phyloP scores from a whole-genome alignment of 495 filamentous ascomycete species.

The Penicillium crystallinum region DNA sequence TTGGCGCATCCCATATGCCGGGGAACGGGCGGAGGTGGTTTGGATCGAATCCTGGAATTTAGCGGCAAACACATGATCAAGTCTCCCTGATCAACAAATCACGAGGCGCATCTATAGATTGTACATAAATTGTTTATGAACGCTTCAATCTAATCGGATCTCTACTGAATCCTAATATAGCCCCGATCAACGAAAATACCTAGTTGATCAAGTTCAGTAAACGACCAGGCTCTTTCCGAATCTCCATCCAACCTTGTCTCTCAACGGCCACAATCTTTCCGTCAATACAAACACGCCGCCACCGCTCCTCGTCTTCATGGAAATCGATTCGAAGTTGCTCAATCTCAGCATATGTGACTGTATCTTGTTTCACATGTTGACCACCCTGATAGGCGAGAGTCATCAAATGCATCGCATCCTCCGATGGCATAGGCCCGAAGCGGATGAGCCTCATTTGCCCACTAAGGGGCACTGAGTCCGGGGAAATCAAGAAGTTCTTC shows the following conservation, averaged over 20 bases:
- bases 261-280: constrained; percentile 74
- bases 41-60: not conserved
- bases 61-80: constrained; percentile 2
- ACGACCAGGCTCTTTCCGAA: constrained; percentile 39
- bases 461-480: constrained; percentile 58
- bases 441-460: constrained; percentile 65
- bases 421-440: constrained; percentile 59
- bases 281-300: constrained; percentile 84
- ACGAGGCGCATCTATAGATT: not conserved
- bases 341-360: constrained; percentile 62
- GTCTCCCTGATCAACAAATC: not conserved
- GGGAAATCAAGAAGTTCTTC: constrained; percentile 72
- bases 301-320: constrained; percentile 55
- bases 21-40: not conserved
- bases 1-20: not conserved
- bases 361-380: constrained; percentile 56
- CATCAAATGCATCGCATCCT: constrained; percentile 71
- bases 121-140: not conserved
- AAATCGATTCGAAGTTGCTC: constrained; percentile 62
- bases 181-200: not conserved
- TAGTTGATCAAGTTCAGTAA: constrained; percentile 23
- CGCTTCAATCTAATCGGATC: not conserved
- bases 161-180: not conserved
- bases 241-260: constrained; percentile 64
- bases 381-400: constrained; percentile 67